Base-by-base conservation (phyloP, 306 rosid genomes). In the Lagenaria siceraria region DNA sequence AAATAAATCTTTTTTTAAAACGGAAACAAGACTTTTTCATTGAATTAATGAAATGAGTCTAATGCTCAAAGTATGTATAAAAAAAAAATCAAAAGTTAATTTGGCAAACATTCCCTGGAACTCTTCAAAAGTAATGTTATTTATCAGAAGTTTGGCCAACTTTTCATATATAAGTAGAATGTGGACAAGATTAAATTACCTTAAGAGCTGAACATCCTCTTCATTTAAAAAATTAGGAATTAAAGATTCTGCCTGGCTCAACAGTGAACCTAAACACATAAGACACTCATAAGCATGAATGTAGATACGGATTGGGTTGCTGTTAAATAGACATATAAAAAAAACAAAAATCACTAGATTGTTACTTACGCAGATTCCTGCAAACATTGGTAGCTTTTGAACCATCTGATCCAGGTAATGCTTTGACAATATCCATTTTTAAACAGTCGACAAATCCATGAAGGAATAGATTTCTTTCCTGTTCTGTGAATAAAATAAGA, bases 161-260 rank as follows among this genome's bases (percentile, higher is more conserved):
- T 78, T 31, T 27, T 4, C n/a, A 25, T 4, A 31, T 8, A 40
- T 61, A 68, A 18, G n/a, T 4, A 80, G 78, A 74, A 65, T 18
- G 62, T 6, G 25, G 29, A 19, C 22, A 46, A 78, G 56, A 33
- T 70, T 66, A 63, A 64, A 61, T 80, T 74, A 95, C 98, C 98
- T 95, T 75, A 95, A 74, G 74, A 92, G 95, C 80, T 88, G 97
- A 78, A 92, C 82, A 87, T 95, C 98, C 86, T 95, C 98, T 84
- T 78, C 87, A 73, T 82, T 95, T 78, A 95, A 85, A 75, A 84
- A 86, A 76, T 74, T 88, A 59, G 98, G 98, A 89, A 90, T 89
- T 80, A 95, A 87, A 62, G 98, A 95, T 84, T 95, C 97, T 52
- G 97, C 96, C 79, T 95, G 97, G 78, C 86, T 89, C 86, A 91